Conservation (phyloP, 73 alveolate species). For the Paramecium pentaurelia region DNA sequence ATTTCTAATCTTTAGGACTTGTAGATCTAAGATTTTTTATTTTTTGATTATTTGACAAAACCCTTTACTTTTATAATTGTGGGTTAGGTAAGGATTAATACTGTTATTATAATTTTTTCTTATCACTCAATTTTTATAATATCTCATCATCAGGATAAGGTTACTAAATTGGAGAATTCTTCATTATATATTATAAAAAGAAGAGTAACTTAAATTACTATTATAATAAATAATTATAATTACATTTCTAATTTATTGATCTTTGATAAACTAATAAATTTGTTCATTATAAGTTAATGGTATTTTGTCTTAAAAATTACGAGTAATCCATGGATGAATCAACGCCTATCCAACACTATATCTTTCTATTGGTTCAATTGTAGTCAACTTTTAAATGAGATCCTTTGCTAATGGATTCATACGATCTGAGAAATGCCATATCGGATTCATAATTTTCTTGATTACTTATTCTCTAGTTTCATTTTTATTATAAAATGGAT, state of each 20-base stretch:
- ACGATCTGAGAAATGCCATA: conserved; percentile 23
- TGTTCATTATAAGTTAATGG: conserved; percentile 81
- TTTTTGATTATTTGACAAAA: neutral
- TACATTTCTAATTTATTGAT: conserved; percentile 58
- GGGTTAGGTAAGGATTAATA: neutral
- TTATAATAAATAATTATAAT: neutral
- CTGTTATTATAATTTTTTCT: neutral
- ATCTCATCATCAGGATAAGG: conserved; percentile 19
- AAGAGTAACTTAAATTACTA: neutral
- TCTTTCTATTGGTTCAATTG: conserved; percentile 79
- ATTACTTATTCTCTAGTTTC: conserved; percentile 67
- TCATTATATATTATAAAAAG: neutral
- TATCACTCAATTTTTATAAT: neutral
- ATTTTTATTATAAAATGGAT: conserved; percentile 71
- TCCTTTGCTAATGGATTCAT: conserved; percentile 76
- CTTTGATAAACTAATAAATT: conserved; percentile 46
- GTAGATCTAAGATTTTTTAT: neutral
- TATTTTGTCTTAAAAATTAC: conserved; percentile 65
- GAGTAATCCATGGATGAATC: conserved; percentile 93
- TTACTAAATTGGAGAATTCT: neutral
- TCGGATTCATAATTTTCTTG: conserved; percentile 59
- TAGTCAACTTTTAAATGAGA: conserved; percentile 75
- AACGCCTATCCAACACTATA: conserved; percentile 79
- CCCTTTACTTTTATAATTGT: neutral
- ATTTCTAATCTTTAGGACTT: neutral